Percentiles rank a stretch among this genome's conserved stretches.
Evolutionary conservation across 2,329 filamentous ascomycete species (phyloP).

Genomic region (Amphichorda felina): DNA sequence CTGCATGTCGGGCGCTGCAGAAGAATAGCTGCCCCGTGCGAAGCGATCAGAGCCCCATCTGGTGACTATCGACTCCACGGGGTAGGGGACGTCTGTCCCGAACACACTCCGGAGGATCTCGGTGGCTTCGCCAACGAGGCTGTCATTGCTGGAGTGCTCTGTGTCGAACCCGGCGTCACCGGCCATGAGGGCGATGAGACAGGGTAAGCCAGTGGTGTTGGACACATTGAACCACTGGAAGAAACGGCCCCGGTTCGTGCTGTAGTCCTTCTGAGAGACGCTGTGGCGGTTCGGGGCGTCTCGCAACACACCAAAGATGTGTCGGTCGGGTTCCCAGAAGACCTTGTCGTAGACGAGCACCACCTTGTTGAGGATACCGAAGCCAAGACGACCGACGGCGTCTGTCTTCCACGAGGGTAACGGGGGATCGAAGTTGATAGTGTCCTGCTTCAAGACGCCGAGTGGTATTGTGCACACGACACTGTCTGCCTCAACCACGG

Average conservation of each 20-base stretch:
- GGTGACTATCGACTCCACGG: slow-evolving; percentile 79
- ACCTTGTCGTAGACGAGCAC: slow-evolving; percentile 77
- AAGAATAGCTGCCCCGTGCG: slow-evolving; percentile 91
- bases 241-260: slow-evolving; percentile 71
- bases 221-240: slow-evolving; percentile 98
- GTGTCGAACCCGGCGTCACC: slow-evolving; percentile 87
- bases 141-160: slow-evolving; percentile 63
- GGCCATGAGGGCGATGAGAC: slow-evolving; percentile 87
- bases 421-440: slow-evolving; percentile 75
- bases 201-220: slow-evolving; percentile 77
- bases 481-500: slow-evolving; percentile 69
- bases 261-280: slow-evolving; percentile 69
- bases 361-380: slow-evolving; percentile 91
- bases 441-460: slow-evolving; percentile 78
- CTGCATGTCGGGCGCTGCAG: slow-evolving; percentile 70
- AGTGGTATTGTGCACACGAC: slow-evolving; percentile 86
- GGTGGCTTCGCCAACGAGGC: slow-evolving; percentile 71
- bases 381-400: slow-evolving; percentile 75
- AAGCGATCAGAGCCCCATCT: slow-evolving; percentile 88
- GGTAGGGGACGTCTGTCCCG: slow-evolving; percentile 56
- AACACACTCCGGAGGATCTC: slow-evolving; percentile 69
- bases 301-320: slow-evolving; percentile 89
- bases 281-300: slow-evolving; percentile 59
- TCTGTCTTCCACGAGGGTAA: slow-evolving; percentile 79
- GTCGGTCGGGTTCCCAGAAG: slow-evolving; percentile 82